phyloP scores from a whole-genome alignment of 305 asterid genomes.

The Fraxinus sp. region DNA sequence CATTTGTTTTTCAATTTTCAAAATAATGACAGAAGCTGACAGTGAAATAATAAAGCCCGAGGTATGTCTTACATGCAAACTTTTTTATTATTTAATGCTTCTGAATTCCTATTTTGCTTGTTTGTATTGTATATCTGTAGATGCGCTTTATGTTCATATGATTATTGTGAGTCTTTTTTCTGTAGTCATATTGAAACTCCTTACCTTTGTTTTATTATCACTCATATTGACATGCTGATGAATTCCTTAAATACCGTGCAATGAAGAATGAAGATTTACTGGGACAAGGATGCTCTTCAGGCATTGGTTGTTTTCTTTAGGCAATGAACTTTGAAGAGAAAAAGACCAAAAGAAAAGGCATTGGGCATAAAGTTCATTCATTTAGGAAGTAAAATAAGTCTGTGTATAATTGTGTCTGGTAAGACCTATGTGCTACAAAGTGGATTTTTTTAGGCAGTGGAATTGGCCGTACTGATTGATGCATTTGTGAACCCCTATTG shows the following conservation, averaged over 20 bases:
- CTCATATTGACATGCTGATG: background rate
- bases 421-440: background rate
- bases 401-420: background rate
- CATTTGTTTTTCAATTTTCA: slow-evolving; percentile 18
- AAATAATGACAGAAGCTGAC: slow-evolving; percentile 53
- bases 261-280: background rate
- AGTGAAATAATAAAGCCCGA: slow-evolving; percentile 57
- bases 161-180: background rate
- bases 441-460: background rate
- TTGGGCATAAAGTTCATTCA: background rate
- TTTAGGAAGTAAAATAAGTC: background rate
- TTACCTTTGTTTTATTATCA: background rate
- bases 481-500: background rate
- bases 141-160: background rate
- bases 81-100: slow-evolving; percentile 6
- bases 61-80: slow-evolving; percentile 31
- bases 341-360: background rate
- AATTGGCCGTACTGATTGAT: background rate
- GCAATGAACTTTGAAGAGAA: background rate
- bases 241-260: background rate
- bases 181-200: background rate
- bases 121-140: background rate
- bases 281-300: background rate
- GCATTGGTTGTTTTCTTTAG: background rate
- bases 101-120: slow-evolving; percentile 15